These are phyloP conservation scores for Nematodospora anomalae DNA, from an alignment of 1,139 yeast genomes.

Conservation along the genomic window DNA sequence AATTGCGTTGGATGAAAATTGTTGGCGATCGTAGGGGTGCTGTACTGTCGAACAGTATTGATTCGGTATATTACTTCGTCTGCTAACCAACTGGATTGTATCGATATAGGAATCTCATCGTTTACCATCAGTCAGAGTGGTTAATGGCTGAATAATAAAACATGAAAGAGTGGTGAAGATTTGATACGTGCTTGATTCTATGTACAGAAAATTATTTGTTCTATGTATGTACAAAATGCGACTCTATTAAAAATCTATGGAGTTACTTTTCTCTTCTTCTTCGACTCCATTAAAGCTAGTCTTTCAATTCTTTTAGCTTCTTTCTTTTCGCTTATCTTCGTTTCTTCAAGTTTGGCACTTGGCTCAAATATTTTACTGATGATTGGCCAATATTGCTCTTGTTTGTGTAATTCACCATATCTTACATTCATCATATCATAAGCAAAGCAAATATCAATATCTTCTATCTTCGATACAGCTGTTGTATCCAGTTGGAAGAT, in stretches of 20 bases:
- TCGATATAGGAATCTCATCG: constrained; percentile 20
- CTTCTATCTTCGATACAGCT: constrained; percentile 16
- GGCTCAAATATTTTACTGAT: constrained; percentile 10
- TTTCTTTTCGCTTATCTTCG: constrained; percentile 31
- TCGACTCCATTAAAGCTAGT: constrained; percentile 17
- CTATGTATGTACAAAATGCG: too few species aligned
- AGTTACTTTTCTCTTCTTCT: constrained; percentile 13
- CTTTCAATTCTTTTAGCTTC: constrained; percentile 39
- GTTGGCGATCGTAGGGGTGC: constrained; percentile 18
- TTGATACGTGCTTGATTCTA: too few species aligned
- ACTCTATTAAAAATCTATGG: too few species aligned
- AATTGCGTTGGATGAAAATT: constrained; percentile 17
- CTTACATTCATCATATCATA: constrained; percentile 42
- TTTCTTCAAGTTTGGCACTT: constrained; percentile 15
- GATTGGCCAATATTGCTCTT: constrained; percentile 14
- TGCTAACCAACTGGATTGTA: constrained; percentile 28
- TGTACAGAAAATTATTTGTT: too few species aligned
- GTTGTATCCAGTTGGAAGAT: constrained; percentile 24
- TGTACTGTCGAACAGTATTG: constrained; percentile 12
- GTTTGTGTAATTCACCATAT: constrained; percentile 16
- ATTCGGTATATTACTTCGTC: constrained; percentile 13
- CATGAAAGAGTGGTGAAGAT: not conserved
- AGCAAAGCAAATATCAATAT: constrained; percentile 41
- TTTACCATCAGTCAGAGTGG: not conserved
- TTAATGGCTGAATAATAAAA: not conserved